Evolutionary conservation across 2,329 filamentous ascomycete genomes (phyloP).

Genomic region (Neofusicoccum umdonicola): DNA sequence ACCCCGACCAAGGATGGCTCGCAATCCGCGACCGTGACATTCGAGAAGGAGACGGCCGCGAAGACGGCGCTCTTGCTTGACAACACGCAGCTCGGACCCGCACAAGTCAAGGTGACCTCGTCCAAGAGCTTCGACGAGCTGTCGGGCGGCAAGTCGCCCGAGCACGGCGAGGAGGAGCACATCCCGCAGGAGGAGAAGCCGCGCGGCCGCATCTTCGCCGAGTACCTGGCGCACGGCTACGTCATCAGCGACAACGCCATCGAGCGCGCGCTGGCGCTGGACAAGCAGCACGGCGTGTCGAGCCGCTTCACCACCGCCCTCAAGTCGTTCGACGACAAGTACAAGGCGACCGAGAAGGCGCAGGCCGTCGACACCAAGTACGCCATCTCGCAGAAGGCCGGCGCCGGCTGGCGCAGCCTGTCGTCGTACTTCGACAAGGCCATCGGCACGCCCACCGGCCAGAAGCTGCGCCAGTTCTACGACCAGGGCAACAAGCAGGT

Average conservation of each 20-base stretch:
- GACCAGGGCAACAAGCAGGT: conserved; percentile 81
- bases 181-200: conserved; percentile 97
- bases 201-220: conserved; percentile 85
- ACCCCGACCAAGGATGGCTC: conserved; percentile 61
- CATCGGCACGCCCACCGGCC: conserved; percentile 78
- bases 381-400: conserved; percentile 72
- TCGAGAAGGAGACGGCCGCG: conserved; percentile 94
- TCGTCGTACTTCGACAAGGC: conserved; percentile 95
- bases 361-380: conserved; percentile 82
- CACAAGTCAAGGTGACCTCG: conserved; percentile 74
- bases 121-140: conserved; percentile 65
- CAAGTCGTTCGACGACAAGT: conserved; percentile 75
- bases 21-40: conserved; percentile 87
- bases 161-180: conserved; percentile 58
- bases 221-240: conserved; percentile 96
- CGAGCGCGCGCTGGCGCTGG: conserved; percentile 79
- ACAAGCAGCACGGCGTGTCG: conserved; percentile 85
- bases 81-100: conserved; percentile 84
- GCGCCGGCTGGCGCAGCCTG: conserved; percentile 64
- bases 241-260: conserved; percentile 74
- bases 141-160: conserved; percentile 55
- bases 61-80: conserved; percentile 96
- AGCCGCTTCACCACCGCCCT: conserved; percentile 75
- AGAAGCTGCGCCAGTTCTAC: conserved; percentile 88
- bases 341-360: conserved; percentile 83